phyloP scores from a whole-genome alignment of 2,329 filamentous ascomycete species.

The Dactylella cylindrospora region DNA sequence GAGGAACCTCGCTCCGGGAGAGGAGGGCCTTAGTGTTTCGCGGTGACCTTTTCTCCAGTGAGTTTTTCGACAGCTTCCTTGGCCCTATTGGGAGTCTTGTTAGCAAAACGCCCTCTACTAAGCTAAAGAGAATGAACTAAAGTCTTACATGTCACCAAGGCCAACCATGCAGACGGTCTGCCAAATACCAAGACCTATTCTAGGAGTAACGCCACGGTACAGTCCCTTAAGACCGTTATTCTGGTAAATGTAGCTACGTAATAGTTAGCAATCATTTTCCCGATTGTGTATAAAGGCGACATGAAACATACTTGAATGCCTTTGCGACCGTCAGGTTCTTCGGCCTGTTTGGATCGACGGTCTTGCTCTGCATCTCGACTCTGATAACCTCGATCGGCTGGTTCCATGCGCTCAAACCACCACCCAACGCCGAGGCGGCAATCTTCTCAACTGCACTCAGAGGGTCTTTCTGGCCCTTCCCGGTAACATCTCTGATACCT shows the following conservation, averaged over 20 bases:
- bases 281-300: neutral
- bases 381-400: slow-evolving; percentile 99
- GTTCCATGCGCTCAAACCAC: slow-evolving; percentile 96
- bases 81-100: slow-evolving; percentile 52
- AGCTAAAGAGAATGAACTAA: slow-evolving; percentile 21
- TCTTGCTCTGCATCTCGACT: slow-evolving; percentile 99
- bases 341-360: slow-evolving; percentile 91
- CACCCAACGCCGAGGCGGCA: slow-evolving; percentile 78
- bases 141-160: slow-evolving; percentile 88
- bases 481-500: slow-evolving; percentile 74
- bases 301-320: slow-evolving; percentile 58
- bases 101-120: slow-evolving; percentile 22
- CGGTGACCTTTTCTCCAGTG: slow-evolving; percentile 60
- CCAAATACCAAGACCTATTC: slow-evolving; percentile 95
- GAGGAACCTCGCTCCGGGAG: too few species aligned
- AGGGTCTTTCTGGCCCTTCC: slow-evolving; percentile 78
- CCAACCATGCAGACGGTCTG: slow-evolving; percentile 99
- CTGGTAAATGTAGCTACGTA: slow-evolving; percentile 74
- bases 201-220: slow-evolving; percentile 91
- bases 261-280: slow-evolving; percentile 55
- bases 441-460: slow-evolving; percentile 84
- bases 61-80: slow-evolving; percentile 61
- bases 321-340: slow-evolving; percentile 99
- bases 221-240: slow-evolving; percentile 86
- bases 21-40: slow-evolving; percentile 61